Evolutionary conservation across 345 rosid genomes (phyloP), one percentile per base, ranked within the genome.

Genomic region (Passiflora organensis): DNA sequence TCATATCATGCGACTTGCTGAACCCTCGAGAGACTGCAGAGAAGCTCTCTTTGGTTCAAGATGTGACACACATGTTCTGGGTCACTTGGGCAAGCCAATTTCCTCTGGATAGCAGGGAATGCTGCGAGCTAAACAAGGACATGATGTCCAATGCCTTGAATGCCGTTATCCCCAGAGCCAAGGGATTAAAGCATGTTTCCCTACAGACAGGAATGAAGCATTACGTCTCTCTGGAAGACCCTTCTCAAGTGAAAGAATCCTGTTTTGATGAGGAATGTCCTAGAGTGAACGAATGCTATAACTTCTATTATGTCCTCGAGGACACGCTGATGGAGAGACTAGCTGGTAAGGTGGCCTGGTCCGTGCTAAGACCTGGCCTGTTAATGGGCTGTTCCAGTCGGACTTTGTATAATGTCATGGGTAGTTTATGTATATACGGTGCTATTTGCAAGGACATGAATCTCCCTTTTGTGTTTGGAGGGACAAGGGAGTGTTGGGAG

Each of bases 151-250:
- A 91, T 64, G 84, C 87, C 64, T 63, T 91, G 66, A 69, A 77
- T 55, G 78, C 76, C 13, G 48, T 87, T 55, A 81, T 91, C 47
- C 78, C 84, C 1, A 67, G 38, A 24, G 77, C 85, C 0, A 67
- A 75, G 50, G 51, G 73, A 20, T 56, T 91, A 58, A 83, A 76
- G 74, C 91, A 91, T 56, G 73, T 91, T 60, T 83, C 91, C 0
- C 79, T 91, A 5, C 97, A 91, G 47, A 87, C 95, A 0, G 97
- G 96, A 56, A 82, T 85, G 83, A 85, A 84, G 76, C 89, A 91
- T 51, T 87, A 91, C 24, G 76, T 79, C 9, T 79, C 95, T 9
- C 38, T 82, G 6, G 60, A 60, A 58, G 70, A 64, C 47, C 56
- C 71, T 4, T 34, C 51, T n/a, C 48, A 49, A 0, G 67, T 21